Evolutionary conservation across 2,329 filamentous ascomycete species (phyloP).

Genomic region (Fusarium illudens): DNA sequence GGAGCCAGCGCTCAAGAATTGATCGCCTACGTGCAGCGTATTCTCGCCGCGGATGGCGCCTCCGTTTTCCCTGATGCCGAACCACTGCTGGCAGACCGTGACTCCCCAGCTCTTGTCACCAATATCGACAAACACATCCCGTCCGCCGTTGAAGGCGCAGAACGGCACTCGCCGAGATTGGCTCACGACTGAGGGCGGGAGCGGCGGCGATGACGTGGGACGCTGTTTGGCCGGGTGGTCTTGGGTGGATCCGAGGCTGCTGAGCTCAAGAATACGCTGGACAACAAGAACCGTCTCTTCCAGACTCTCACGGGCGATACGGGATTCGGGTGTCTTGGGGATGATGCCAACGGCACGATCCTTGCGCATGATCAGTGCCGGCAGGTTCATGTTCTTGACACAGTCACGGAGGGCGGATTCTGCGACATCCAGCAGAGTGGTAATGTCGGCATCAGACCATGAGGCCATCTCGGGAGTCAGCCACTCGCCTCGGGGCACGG

Average conservation of each 20-base stretch:
- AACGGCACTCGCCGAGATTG: slow-evolving; percentile 72
- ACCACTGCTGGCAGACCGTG: slow-evolving; percentile 89
- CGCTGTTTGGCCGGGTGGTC: slow-evolving; percentile 42
- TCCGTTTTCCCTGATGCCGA: slow-evolving; percentile 62
- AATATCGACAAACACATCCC: slow-evolving; percentile 98
- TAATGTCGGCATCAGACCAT: slow-evolving; percentile 81
- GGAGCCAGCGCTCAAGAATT: slow-evolving; percentile 92
- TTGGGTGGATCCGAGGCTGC: slow-evolving; percentile 59
- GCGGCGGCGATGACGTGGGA: slow-evolving; percentile 25
- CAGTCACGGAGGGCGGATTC: slow-evolving; percentile 86
- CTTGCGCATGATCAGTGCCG: slow-evolving; percentile 84
- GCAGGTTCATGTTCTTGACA: slow-evolving; percentile 78
- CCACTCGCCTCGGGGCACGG: slow-evolving; percentile 74
- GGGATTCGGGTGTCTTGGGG: slow-evolving; percentile 67
- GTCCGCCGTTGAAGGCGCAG: slow-evolving; percentile 97
- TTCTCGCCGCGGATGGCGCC: slow-evolving; percentile 71
- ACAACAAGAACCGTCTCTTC: slow-evolving; percentile 96
- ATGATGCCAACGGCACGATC: slow-evolving; percentile 85
- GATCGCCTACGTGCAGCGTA: slow-evolving; percentile 94
- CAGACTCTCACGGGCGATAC: slow-evolving; percentile 85
- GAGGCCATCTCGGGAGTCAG: slow-evolving; percentile 79
- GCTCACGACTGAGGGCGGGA: slow-evolving; percentile 17
- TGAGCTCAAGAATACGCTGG: slow-evolving; percentile 89
- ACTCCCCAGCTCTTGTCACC: slow-evolving; percentile 98
- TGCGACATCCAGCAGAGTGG: slow-evolving; percentile 84